These are phyloP conservation scores for Eucalyptus curtisii DNA, from an alignment of 345 rosid species.

Conservation along the genomic window DNA sequence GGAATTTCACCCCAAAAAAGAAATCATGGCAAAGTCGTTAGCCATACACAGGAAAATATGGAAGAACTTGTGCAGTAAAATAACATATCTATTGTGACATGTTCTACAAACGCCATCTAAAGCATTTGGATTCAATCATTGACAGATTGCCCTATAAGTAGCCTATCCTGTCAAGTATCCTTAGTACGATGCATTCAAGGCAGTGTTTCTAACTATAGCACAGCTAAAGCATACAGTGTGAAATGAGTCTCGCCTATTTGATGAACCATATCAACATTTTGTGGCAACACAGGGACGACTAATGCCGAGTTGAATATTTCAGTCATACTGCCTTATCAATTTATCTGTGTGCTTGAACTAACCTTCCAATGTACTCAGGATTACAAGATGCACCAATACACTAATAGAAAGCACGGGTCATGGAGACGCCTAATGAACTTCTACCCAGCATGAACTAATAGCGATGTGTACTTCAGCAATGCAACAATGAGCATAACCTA, in stretches of 20 bases:
- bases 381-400: background rate
- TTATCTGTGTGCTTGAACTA: background rate
- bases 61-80: background rate
- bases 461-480: background rate
- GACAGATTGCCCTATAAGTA: background rate
- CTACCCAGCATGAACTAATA: background rate
- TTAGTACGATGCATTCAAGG: background rate
- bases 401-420: background rate
- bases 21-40: background rate
- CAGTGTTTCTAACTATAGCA: background rate
- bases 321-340: background rate
- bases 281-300: background rate
- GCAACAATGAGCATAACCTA: conserved; percentile 17
- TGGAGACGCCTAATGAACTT: background rate
- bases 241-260: background rate
- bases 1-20: background rate
- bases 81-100: background rate
- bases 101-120: background rate
- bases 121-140: background rate
- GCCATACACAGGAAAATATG: background rate
- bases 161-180: background rate
- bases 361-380: background rate
- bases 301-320: background rate
- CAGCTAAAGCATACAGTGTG: background rate
- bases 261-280: background rate